Conservation (phyloP, 2,329 filamentous ascomycete species). For the Dactylonectria estremocensis region DNA sequence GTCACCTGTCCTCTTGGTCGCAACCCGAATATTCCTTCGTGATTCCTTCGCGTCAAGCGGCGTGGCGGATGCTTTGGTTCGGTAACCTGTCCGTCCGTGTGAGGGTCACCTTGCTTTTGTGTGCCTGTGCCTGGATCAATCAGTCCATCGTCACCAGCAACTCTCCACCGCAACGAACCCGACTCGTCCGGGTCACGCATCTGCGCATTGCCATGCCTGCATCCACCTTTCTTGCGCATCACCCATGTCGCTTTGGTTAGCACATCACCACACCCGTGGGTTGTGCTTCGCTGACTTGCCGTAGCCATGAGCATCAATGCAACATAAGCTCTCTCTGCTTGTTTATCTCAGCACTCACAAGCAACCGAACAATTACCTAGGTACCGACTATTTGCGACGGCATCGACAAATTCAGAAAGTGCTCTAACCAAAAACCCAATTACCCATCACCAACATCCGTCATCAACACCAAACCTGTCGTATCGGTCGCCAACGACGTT, state of each 20-base stretch:
- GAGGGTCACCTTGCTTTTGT: constrained; percentile 11
- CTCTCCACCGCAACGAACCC: constrained; percentile 7
- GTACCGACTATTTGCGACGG: neutral
- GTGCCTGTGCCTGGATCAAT: constrained; percentile 12
- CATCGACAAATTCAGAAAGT: neutral
- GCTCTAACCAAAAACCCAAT: neutral
- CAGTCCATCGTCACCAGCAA: constrained; percentile 8
- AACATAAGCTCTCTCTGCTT: neutral
- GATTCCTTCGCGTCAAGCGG: neutral
- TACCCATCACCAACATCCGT: neutral
- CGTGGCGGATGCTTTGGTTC: neutral
- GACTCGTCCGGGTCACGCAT: neutral
- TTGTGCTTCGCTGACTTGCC: neutral
- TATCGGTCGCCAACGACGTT: neutral
- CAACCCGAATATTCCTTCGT: constrained; percentile 13
- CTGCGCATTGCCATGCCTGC: neutral
- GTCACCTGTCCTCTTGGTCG: constrained; percentile 3
- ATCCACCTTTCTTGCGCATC: constrained; percentile 3
- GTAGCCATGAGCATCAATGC: neutral
- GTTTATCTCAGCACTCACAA: neutral
- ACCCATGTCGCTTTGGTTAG: constrained; percentile 4
- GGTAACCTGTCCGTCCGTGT: neutral
- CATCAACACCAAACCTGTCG: neutral
- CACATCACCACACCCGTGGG: constrained; percentile 7
- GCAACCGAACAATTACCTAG: neutral